These are phyloP conservation scores for Cymodocea nodosa DNA, from an alignment of 116 monocot genomes.

Conservation along the genomic window DNA sequence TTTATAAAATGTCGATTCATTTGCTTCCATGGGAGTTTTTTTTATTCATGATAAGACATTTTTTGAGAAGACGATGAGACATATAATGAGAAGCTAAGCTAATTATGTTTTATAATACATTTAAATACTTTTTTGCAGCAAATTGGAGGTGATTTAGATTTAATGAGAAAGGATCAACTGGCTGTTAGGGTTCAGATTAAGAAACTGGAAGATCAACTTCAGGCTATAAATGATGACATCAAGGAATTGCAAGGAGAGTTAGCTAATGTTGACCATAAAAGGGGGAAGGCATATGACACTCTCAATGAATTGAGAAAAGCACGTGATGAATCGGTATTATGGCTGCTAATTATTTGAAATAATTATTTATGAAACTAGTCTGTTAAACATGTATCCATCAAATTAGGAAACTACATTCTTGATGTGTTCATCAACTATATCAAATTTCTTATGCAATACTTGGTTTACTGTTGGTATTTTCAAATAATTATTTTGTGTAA, in stretches of 20 bases:
- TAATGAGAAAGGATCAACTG: constrained; percentile 66
- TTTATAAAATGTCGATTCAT: not conserved
- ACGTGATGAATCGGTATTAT: constrained; percentile 48
- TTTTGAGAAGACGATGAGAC: not conserved
- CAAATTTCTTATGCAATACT: too few relatives aligned
- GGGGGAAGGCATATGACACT: constrained; percentile 50
- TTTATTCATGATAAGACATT: not conserved
- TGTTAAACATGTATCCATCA: too few relatives aligned
- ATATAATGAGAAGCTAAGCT: not conserved
- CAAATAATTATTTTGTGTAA: too few relatives aligned
- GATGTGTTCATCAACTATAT: too few relatives aligned
- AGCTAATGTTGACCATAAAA: constrained; percentile 27
- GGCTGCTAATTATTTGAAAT: not conserved
- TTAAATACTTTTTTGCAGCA: constrained; percentile 25
- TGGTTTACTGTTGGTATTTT: too few relatives aligned
- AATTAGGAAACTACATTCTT: too few relatives aligned
- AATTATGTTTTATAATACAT: not conserved
- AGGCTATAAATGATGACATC: constrained; percentile 35
- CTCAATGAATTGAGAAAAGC: constrained; percentile 37
- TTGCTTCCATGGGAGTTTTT: not conserved
- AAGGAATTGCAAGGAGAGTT: constrained; percentile 48
- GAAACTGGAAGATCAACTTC: constrained; percentile 53
- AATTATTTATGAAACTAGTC: too few relatives aligned
- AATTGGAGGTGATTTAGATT: constrained; percentile 61
- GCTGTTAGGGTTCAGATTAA: constrained; percentile 47